These are phyloP conservation scores for Tulasnella sp. DNA, from an alignment of 768 basidiomycete species.

Conservation along the genomic window DNA sequence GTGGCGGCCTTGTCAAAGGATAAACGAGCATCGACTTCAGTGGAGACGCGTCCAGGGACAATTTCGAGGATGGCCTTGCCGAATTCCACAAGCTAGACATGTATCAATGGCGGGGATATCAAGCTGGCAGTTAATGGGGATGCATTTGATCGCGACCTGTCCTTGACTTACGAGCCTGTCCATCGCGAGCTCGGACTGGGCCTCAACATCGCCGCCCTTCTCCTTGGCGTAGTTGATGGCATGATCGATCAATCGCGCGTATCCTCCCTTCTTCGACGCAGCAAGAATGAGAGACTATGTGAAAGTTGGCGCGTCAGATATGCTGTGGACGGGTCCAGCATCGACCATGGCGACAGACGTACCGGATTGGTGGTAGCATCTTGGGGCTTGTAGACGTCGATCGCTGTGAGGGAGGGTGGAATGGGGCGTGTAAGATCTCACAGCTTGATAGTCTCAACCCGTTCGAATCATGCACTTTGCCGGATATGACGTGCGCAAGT, in stretches of 20 bases:
- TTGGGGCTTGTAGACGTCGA: constrained; percentile 95
- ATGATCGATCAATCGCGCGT: constrained; percentile 64
- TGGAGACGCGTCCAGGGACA: constrained; percentile 97
- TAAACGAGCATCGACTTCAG: constrained; percentile 95
- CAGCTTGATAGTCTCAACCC: not conserved
- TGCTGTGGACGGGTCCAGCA: constrained; percentile 2
- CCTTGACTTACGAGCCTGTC: constrained; percentile 85
- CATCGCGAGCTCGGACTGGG: constrained; percentile 64
- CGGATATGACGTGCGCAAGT: no score
- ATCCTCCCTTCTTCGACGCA: constrained; percentile 82
- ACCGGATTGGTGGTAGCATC: constrained; percentile 99
- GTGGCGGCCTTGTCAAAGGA: constrained; percentile 93
- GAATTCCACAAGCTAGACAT: constrained; percentile 81
- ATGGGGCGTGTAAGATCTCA: not conserved
- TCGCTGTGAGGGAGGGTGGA: constrained; percentile 41
- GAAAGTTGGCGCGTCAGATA: not conserved
- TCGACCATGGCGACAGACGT: constrained; percentile 1
- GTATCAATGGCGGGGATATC: not conserved
- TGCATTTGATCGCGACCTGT: no score
- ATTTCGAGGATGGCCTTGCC: constrained; percentile 90
- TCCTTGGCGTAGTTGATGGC: constrained; percentile 65
- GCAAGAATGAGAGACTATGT: constrained; percentile 51
- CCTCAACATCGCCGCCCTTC: constrained; percentile 69
- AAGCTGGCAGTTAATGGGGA: no score
- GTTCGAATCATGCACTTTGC: not conserved